A percentile compares a stretch with the other conserved stretches of the same genome.
phyloP scores from a whole-genome alignment of 805 yeast genomes.

The Nakazawaea anatomiae region DNA sequence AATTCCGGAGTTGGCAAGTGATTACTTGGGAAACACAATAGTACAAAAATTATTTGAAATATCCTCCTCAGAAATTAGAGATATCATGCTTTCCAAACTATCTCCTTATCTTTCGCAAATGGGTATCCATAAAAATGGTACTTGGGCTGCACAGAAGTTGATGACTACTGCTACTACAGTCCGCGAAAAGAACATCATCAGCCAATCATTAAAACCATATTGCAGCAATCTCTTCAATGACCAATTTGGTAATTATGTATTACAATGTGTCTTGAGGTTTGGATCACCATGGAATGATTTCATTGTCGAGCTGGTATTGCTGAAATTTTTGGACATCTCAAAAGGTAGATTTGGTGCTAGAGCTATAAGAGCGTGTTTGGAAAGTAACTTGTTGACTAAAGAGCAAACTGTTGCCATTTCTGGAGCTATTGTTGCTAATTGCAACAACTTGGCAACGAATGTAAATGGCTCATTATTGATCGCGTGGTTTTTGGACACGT shows the following conservation, averaged over 20 bases:
- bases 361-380: constrained; percentile 89
- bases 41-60: constrained; percentile 84
- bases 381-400: constrained; percentile 59
- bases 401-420: constrained; percentile 73
- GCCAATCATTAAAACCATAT: constrained; percentile 68
- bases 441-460: constrained; percentile 74
- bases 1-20: constrained; percentile 85
- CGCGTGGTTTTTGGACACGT: constrained; percentile 93
- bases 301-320: constrained; percentile 75
- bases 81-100: constrained; percentile 73
- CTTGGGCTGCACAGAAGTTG: constrained; percentile 98
- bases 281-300: constrained; percentile 87
- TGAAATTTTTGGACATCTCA: constrained; percentile 74
- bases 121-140: constrained; percentile 95
- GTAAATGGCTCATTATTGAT: constrained; percentile 84
- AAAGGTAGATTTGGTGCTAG: constrained; percentile 93
- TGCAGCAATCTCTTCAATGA: constrained; percentile 84
- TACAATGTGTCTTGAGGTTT: constrained; percentile 90
- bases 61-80: constrained; percentile 65
- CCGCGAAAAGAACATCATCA: constrained; percentile 59
- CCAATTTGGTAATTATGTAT: constrained; percentile 94
- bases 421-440: constrained; percentile 69
- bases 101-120: constrained; percentile 81
- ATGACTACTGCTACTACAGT: constrained; percentile 66
- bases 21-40: constrained; percentile 92